Conservation (phyloP, 768 basidiomycete species). For the Tricholoma matsutake region DNA sequence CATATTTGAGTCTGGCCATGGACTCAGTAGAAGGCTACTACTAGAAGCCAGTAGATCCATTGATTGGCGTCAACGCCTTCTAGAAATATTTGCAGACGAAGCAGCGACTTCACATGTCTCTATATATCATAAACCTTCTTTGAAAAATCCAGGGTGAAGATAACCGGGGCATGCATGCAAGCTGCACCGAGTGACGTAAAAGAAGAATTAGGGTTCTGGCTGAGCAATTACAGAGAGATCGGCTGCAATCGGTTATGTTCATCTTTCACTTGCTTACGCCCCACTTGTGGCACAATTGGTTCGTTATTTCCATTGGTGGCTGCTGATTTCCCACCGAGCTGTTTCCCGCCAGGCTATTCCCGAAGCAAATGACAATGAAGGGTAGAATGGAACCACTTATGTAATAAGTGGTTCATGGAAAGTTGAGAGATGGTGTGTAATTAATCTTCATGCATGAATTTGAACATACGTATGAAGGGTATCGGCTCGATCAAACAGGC, state of each 20-base stretch:
- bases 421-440: slow-evolving; percentile 1
- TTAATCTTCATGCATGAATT: background rate
- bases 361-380: slow-evolving; percentile 8
- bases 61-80: background rate
- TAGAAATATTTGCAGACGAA: background rate
- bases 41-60: background rate
- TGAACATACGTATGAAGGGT: background rate
- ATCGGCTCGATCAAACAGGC: slow-evolving; percentile 3
- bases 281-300: slow-evolving; percentile 13
- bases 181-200: background rate
- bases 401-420: background rate
- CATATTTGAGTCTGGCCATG: too few species aligned
- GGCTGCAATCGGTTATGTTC: background rate
- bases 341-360: slow-evolving; percentile 12
- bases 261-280: slow-evolving; percentile 4
- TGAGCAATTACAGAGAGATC: background rate
- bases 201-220: background rate
- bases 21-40: too few species aligned
- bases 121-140: background rate
- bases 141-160: background rate
- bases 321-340: slow-evolving; percentile 15
- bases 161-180: background rate
- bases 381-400: slow-evolving; percentile 11
- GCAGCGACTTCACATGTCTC: background rate
- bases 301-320: slow-evolving; percentile 16